Evolutionary conservation across 177 flowering plant species (phyloP).

Genomic region (Tripterygium wilfordii): DNA sequence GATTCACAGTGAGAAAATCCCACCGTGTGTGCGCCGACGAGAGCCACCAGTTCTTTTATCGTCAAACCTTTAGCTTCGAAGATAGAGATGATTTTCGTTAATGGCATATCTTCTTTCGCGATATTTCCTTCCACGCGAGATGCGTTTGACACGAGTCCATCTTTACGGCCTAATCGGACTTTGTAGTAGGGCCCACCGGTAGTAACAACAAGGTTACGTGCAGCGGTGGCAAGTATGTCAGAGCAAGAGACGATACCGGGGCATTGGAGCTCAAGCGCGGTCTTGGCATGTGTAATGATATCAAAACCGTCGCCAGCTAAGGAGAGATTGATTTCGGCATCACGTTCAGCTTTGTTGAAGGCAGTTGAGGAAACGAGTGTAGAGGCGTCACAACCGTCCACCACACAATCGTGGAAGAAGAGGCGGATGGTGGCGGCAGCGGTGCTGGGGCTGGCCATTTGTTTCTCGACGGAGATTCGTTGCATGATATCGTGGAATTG

Average conservation of each 20-base stretch:
- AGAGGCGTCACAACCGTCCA: conserved; percentile 65
- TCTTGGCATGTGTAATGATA: conserved; percentile 50
- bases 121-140: conserved; percentile 26
- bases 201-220: conserved; percentile 56
- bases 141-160: conserved; percentile 29
- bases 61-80: conserved; percentile 41
- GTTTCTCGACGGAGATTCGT: conserved; percentile 44
- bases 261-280: conserved; percentile 59
- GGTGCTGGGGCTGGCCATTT: conserved; percentile 56
- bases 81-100: conserved; percentile 28
- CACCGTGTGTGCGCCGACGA: conserved; percentile 59
- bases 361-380: conserved; percentile 47
- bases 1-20: no score
- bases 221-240: conserved; percentile 55
- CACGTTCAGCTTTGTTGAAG: conserved; percentile 58
- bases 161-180: conserved; percentile 52
- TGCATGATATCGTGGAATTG: conserved; percentile 32
- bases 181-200: conserved; percentile 59
- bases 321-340: conserved; percentile 67
- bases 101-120: conserved; percentile 35
- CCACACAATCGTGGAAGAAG: conserved; percentile 72
- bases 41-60: conserved; percentile 48
- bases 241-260: conserved; percentile 70
- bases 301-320: conserved; percentile 81
- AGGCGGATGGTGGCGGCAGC: conserved; percentile 71